These are phyloP conservation scores for Saxispiralis lemnorum DNA, from an alignment of 495 filamentous ascomycete genomes.

Conservation along the genomic window DNA sequence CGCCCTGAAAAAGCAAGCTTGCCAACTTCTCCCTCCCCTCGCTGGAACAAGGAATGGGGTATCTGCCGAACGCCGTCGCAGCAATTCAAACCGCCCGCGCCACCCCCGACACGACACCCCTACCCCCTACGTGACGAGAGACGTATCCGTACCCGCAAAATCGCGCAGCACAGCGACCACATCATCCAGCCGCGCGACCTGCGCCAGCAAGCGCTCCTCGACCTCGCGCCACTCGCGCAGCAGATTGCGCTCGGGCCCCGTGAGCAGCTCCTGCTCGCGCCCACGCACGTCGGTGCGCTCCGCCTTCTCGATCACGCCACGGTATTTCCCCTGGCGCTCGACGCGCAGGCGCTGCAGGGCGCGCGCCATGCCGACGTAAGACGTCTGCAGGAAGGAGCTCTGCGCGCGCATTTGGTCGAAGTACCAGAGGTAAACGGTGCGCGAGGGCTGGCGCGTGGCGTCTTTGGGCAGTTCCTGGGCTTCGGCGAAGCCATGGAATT, in stretches of 20 bases:
- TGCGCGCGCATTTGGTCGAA: slow-evolving; percentile 58
- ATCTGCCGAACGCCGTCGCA: too few species aligned
- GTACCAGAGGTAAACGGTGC: slow-evolving; percentile 79
- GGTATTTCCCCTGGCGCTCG: slow-evolving; percentile 43
- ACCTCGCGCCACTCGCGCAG: slow-evolving; percentile 49
- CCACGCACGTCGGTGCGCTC: slow-evolving; percentile 70
- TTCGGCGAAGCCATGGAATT: slow-evolving; percentile 65
- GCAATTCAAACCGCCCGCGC: too few species aligned
- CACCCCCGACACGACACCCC: too few species aligned
- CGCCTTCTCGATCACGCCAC: slow-evolving; percentile 53
- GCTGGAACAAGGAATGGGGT: too few species aligned
- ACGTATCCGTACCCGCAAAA: slow-evolving; percentile 26
- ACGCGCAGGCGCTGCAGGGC: slow-evolving; percentile 57
- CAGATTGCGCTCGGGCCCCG: slow-evolving; percentile 43
- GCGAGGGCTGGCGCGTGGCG: slow-evolving; percentile 50
- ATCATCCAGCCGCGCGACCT: slow-evolving; percentile 66
- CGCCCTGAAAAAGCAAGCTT: too few species aligned
- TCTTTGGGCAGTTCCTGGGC: slow-evolving; percentile 86
- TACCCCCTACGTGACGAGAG: not conserved
- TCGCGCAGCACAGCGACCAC: slow-evolving; percentile 68
- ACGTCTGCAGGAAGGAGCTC: slow-evolving; percentile 48
- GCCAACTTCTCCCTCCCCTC: too few species aligned
- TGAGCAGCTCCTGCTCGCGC: slow-evolving; percentile 59
- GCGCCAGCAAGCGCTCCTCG: slow-evolving; percentile 59
- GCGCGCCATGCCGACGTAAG: slow-evolving; percentile 79